Base-by-base conservation (phyloP, 495 filamentous ascomycete genomes). In the Hyaloscypha variabilis region DNA sequence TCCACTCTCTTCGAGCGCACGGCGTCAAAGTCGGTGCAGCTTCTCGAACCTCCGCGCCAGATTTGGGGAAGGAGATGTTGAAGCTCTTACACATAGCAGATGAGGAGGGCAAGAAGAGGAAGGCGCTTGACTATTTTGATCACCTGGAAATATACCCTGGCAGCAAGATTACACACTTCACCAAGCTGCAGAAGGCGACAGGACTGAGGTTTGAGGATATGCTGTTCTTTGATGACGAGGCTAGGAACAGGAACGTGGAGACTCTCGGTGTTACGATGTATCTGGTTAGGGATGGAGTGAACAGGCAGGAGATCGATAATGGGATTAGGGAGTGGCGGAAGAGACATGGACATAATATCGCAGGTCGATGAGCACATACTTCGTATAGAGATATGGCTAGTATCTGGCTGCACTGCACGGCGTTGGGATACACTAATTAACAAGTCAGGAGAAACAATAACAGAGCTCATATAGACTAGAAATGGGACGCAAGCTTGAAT, bases 171-270 rank as follows among this genome's bases (percentile, higher is more conserved):
- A 83, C 87, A 73, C 95, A 99, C 76, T 96, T 99, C 67, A 78
- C 86, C 68, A 77, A 81, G 14, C 78, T 99, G 59, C 80, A 89
- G 2, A 85, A 89, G 76, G 77, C 83, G 25, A 91, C 87, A 26
- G 86, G 87, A 54, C 72, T 91, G 21, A 76, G 77, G 55, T 96
- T 87, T 71, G 82, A 86, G 51, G 91, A 97, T 53, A 97, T 97
- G 91, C 72, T 99, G 65, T 99, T 99, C 70, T 99, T 97, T 71
- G 94, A 99, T 69, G 94, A 99, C 67, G 94, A 99, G 84, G 77
- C 82, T 53, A 79, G 94, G 65, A 99, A 99, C 74, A 78, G 82
- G 42, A 91, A 96, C 75, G 94, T 97, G 0, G 91, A 94, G 79
- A 87, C 81, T 58, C 67, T 97, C 58, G 93, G 93, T 1, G 91